Evolutionary conservation across 2,329 filamentous ascomycete species (phyloP), one percentile per base, ranked within the genome.

Genomic region (Nigrograna mackinnonii): DNA sequence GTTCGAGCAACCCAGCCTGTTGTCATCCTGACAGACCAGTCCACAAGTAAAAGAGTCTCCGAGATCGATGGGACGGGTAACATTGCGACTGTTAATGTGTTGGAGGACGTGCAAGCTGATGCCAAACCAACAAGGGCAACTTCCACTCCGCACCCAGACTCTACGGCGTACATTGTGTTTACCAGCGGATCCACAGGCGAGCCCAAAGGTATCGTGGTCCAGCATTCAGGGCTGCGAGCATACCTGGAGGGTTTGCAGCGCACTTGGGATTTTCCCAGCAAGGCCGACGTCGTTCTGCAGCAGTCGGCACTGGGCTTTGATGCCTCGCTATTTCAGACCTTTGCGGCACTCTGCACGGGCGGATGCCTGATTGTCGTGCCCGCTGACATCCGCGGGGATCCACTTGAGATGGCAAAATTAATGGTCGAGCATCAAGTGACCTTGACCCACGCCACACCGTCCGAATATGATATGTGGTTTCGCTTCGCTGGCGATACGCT

Each of bases 261-360:
- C n/a, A n/a, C n/a, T n/a, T n/a, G n/a, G n/a, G n/a, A n/a, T n/a
- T n/a, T n/a, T n/a, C n/a, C n/a, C n/a, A n/a, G n/a, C n/a, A n/a
- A n/a, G 55, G 35, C 4, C 4, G 33, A 30, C 17, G 16, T 11
- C 83, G 77, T 83, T 4, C 71, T 84, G 9, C 71, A 76, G 35
- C 72, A 72, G 42, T 59, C 64, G 0, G 51, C 68, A 1, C 67
- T 69, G 35, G 68, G 64, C 4, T 74, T 75, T 38, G 71, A 75
- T 47, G 57, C 66, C 12, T 68, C 63, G n/a, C 52, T 74, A 2
- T 51, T 66, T 39, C 72, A 76, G 43, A 66, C 71, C 3, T 68
- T 75, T 36, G 56, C 56, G 5, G 70, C 72, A 1, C 53, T 77
- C n/a, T 59, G 64, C 47, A 49, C 59, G 17, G 75, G 75, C 22